phyloP scores from a whole-genome alignment of 2,329 filamentous ascomycete species.

The Cladosporium sphaerospermum region DNA sequence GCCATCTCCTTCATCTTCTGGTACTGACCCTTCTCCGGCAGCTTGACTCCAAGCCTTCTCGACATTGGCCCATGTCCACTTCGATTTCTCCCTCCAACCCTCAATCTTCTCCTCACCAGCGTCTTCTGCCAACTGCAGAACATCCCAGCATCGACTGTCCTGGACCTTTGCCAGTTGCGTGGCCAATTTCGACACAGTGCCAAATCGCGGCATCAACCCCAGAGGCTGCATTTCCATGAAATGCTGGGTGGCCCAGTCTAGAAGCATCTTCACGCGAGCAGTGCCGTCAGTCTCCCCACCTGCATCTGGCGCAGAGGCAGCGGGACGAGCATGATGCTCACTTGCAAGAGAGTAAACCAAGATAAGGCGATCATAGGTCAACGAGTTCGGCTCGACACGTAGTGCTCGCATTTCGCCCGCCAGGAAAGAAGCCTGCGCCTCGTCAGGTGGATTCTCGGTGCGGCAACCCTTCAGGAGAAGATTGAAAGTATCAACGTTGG shows the following conservation, averaged over 20 bases:
- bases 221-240: conserved; percentile 29
- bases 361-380: conserved; percentile 59
- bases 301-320: neutral
- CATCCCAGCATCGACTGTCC: conserved; percentile 30
- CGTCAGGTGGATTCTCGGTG: conserved; percentile 30
- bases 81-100: conserved; percentile 23
- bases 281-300: neutral
- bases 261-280: conserved; percentile 15
- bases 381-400: conserved; percentile 47
- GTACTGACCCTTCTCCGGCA: too few species aligned
- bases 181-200: conserved; percentile 26
- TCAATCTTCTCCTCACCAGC: conserved; percentile 19
- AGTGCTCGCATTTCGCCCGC: conserved; percentile 56
- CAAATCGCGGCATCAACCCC: conserved; percentile 27
- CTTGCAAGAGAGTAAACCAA: conserved; percentile 43
- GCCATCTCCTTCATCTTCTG: too few species aligned
- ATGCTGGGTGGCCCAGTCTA: conserved; percentile 29
- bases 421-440: conserved; percentile 55
- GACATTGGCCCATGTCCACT: conserved; percentile 16
- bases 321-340: conserved; percentile 6
- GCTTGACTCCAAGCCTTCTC: conserved; percentile 5
- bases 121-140: conserved; percentile 28
- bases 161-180: conserved; percentile 20
- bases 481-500: conserved; percentile 54
- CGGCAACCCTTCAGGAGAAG: conserved; percentile 37